Percentiles rank a stretch among this genome's conserved stretches.
Evolutionary conservation across 2,329 filamentous ascomycete genomes (phyloP).

Genomic region (Penicillium glabrum): DNA sequence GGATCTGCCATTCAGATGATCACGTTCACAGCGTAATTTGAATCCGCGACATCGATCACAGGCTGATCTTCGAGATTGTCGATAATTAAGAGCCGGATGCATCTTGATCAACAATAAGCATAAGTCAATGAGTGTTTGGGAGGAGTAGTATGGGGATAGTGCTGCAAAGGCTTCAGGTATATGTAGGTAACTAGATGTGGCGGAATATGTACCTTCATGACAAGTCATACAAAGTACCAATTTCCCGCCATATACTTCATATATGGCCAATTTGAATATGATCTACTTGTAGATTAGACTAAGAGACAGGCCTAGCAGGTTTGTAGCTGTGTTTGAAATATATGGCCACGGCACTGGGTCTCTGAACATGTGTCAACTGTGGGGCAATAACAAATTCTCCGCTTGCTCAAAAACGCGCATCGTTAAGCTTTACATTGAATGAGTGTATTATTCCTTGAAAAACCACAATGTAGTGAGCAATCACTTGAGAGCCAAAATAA

Average conservation of each 20-base stretch:
- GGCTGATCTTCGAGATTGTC: constrained; percentile 24
- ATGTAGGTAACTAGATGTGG: background rate
- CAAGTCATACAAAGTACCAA: background rate
- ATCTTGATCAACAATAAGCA: background rate
- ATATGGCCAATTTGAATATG: constrained; percentile 3
- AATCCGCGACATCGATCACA: constrained; percentile 26
- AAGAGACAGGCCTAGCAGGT: background rate
- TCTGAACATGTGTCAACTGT: background rate
- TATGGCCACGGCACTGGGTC: background rate
- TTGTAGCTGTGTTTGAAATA: constrained; percentile 10
- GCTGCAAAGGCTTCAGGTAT: background rate
- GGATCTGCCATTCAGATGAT: constrained; percentile 19
- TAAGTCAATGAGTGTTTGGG: background rate
- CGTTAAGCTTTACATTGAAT: background rate
- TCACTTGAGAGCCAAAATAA: too few species aligned
- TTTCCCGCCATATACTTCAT: background rate
- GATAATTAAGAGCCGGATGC: constrained; percentile 19
- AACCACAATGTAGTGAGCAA: too few species aligned
- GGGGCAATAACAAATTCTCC: background rate
- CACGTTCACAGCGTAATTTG: constrained; percentile 24
- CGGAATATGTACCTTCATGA: background rate
- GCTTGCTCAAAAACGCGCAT: background rate
- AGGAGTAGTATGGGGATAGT: background rate
- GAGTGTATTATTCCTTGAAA: too few species aligned
- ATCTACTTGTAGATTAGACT: constrained; percentile 5